Percentiles rank a stretch among this genome's conserved stretches.
These are phyloP conservation scores for Diaporthe destruens DNA, from an alignment of 2,329 filamentous ascomycete genomes.

Conservation along the genomic window DNA sequence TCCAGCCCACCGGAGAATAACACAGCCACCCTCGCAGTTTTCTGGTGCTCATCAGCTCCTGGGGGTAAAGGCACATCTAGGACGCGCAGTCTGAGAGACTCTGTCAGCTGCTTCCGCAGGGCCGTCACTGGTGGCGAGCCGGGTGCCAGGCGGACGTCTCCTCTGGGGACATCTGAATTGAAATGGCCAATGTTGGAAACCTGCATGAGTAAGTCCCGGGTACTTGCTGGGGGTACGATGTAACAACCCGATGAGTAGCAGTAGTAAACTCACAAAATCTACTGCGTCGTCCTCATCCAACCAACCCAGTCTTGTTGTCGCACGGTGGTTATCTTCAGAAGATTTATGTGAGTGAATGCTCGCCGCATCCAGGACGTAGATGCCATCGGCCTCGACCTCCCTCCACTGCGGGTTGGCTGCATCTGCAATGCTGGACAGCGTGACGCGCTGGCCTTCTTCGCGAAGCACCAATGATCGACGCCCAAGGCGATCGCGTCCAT, in stretches of 20 bases:
- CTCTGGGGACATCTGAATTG: slow-evolving; percentile 59
- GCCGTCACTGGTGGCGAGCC: slow-evolving; percentile 64
- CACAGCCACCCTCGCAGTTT: slow-evolving; percentile 76
- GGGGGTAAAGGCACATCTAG: slow-evolving; percentile 70
- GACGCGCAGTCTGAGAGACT: slow-evolving; percentile 75
- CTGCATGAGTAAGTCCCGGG: slow-evolving; percentile 61
- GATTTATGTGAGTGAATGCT: neutral
- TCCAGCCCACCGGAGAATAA: slow-evolving; percentile 96
- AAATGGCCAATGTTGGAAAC: slow-evolving; percentile 67
- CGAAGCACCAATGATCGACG: slow-evolving; percentile 82
- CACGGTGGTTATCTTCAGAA: neutral
- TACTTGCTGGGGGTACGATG: slow-evolving; percentile 41
- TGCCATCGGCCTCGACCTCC: slow-evolving; percentile 87
- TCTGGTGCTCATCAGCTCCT: slow-evolving; percentile 48
- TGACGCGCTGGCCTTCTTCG: slow-evolving; percentile 60
- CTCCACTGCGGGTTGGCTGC: slow-evolving; percentile 67
- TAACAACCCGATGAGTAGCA: slow-evolving; percentile 20
- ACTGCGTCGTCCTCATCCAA: slow-evolving; percentile 47
- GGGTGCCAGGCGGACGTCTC: slow-evolving; percentile 48
- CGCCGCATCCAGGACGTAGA: slow-evolving; percentile 76
- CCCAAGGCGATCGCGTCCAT: slow-evolving; percentile 88
- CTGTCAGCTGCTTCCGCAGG: slow-evolving; percentile 66
- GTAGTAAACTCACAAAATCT: slow-evolving; percentile 59
- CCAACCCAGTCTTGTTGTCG: slow-evolving; percentile 51
- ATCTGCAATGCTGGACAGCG: slow-evolving; percentile 79